phyloP scores from a whole-genome alignment of 2,329 filamentous ascomycete genomes.

The Calonectria naviculata region DNA sequence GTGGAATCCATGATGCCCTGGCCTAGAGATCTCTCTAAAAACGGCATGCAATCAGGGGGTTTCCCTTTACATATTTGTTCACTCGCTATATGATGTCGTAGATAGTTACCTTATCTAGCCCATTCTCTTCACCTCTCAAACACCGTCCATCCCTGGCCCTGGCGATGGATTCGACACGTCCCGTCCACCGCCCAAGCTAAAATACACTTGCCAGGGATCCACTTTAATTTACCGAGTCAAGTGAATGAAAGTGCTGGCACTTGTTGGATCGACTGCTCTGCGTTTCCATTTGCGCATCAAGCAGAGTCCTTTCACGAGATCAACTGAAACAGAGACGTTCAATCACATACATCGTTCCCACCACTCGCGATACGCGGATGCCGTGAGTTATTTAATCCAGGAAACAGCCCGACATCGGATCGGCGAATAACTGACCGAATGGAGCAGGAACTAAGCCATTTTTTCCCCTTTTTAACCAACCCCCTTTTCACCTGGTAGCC shows the following conservation, averaged over 20 bases:
- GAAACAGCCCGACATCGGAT: not conserved
- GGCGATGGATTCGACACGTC: not conserved
- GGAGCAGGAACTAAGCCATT: not conserved
- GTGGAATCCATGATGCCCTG: not conserved
- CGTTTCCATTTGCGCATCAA: not conserved
- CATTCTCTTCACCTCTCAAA: not conserved
- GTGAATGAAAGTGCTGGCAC: not conserved
- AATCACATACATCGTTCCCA: not conserved
- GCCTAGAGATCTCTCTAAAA: not conserved
- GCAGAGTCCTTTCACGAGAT: not conserved
- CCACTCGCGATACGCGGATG: not conserved
- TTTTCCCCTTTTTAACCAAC: not conserved
- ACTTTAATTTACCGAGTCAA: not conserved
- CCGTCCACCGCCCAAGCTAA: not conserved
- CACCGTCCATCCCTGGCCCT: not conserved
- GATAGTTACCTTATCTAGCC: no score
- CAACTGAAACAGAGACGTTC: not conserved
- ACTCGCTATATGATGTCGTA: no score
- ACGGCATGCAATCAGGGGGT: not conserved
- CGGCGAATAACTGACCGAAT: conserved; percentile 3
- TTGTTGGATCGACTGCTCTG: not conserved
- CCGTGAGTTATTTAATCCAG: not conserved
- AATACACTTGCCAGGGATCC: not conserved
- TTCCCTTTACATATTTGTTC: no score
- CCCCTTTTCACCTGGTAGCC: conserved; percentile 1